Evolutionary conservation across 306 rosid genomes (phyloP).

Genomic region (Pyrus bretschneideri): DNA sequence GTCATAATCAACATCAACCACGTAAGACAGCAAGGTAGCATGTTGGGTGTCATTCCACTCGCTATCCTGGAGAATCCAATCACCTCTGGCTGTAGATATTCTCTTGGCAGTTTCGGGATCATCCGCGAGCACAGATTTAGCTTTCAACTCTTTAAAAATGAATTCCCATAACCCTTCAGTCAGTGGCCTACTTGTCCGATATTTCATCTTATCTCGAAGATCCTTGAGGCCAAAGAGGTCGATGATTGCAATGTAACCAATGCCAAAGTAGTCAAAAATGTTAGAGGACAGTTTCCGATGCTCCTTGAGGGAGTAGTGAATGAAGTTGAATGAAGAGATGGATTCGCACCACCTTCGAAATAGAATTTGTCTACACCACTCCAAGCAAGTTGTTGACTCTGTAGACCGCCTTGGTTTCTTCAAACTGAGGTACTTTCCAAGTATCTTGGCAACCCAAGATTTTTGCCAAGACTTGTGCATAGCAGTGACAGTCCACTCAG

Average conservation of each 20-base stretch:
- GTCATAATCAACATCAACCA: conserved; percentile 14
- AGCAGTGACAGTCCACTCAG: conserved; percentile 29
- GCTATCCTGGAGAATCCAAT: conserved; percentile 10
- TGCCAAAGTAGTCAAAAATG: neutral
- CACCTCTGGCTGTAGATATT: conserved; percentile 22
- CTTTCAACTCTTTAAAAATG: conserved; percentile 5
- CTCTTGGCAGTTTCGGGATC: conserved; percentile 15
- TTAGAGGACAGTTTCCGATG: neutral
- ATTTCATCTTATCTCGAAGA: conserved; percentile 17
- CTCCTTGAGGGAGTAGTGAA: conserved; percentile 19
- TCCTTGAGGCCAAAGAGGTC: conserved; percentile 8
- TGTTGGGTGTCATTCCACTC: neutral
- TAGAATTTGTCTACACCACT: neutral
- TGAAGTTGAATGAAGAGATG: conserved; percentile 23
- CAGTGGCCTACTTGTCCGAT: conserved; percentile 6
- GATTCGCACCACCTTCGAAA: conserved; percentile 41
- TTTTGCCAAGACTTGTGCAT: neutral
- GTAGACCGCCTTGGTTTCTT: conserved; percentile 7
- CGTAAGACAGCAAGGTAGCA: neutral
- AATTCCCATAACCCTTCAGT: conserved; percentile 5
- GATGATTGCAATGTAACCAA: neutral
- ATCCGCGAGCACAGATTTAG: conserved; percentile 18
- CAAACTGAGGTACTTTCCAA: neutral
- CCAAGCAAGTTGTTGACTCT: neutral
- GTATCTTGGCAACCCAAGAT: neutral